These are phyloP conservation scores for Vitis hybrid DNA, from an alignment of 177 flowering plant genomes.

Conservation along the genomic window DNA sequence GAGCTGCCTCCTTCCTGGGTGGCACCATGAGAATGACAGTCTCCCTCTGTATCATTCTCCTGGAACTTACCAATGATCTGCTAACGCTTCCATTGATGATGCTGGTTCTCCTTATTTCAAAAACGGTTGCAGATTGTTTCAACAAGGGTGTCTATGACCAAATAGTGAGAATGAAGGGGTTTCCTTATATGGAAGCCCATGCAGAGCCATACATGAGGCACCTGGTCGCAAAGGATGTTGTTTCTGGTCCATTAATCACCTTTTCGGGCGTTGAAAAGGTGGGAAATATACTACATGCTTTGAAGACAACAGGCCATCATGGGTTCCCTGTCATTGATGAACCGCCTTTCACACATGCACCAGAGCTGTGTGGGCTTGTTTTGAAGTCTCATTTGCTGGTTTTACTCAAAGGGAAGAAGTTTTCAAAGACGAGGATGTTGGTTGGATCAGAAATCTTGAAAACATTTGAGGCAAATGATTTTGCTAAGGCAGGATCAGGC, in stretches of 20 bases:
- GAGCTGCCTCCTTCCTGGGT: constrained; percentile 61
- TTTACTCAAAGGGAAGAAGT: constrained; percentile 40
- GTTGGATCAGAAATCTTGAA: constrained; percentile 34
- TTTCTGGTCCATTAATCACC: constrained; percentile 42
- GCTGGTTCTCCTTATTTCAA: constrained; percentile 56
- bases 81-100: constrained; percentile 48
- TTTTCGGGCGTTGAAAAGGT: constrained; percentile 52
- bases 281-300: constrained; percentile 30
- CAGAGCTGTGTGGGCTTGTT: constrained; percentile 46
- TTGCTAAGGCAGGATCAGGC: constrained; percentile 87
- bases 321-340: constrained; percentile 57
- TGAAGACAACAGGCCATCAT: constrained; percentile 37
- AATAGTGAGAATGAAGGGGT: constrained; percentile 48
- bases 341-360: constrained; percentile 40
- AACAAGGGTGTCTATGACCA: constrained; percentile 53
- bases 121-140: constrained; percentile 51
- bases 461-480: constrained; percentile 69
- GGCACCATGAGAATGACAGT: constrained; percentile 69
- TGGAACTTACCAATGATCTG: constrained; percentile 52
- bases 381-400: constrained; percentile 54
- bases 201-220: constrained; percentile 57
- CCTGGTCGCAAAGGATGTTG: constrained; percentile 43
- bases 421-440: constrained; percentile 24
- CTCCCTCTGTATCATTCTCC: constrained; percentile 51
- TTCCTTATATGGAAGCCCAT: constrained; percentile 50